Evolutionary conservation across 805 yeast genomes (phyloP), one percentile per base, ranked within the genome.

Genomic region (Helenozyma baotianmanensis): DNA sequence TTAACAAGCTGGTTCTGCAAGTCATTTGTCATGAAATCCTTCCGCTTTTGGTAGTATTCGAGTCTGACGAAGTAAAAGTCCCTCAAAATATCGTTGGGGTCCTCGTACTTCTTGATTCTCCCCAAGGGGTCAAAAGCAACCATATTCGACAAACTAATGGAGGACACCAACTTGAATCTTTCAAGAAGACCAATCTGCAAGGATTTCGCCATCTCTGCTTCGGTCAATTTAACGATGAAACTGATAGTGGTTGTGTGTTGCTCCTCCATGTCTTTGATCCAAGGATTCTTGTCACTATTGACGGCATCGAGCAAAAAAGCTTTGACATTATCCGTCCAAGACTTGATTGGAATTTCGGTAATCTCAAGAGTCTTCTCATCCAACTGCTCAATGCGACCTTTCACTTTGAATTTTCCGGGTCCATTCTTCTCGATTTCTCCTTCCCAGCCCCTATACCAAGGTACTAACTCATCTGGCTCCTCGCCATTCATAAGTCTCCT

Each of bases 381-480:
- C 31, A 82, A 53, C 56, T 86, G 85, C 49, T 83, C 88, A 48
- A 90, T 82, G 35, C 70, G 70, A 45, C 98, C 98, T 45, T 73
- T 76, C 45, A 87, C 75, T 50, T 78, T 78, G 60, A 72, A 92
- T 49, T 76, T 82, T 35, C 81, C 92, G n/a, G 63, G 56, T 8
- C 72, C 79, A 18, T 72, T 58, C 43, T 73, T 70, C 48, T 81
- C 87, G 29, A 89, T 70, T 1, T 72, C 65, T 29, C 98, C 98
- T 27, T 77, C 80, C 97, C 97, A 92, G 12, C 96, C 97, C 56
- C 85, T 78, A 55, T 72, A 92, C 97, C 97, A 92, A 1, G 98
- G 98, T 8, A 63, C 56, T 87, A 92, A 77, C 23, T 81, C 84
- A 18, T 64, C 70, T 60, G 78, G 54, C 22, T 77, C 83, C 49